Base-by-base conservation (phyloP, 23 red algal genomes). In the Gracilaria vermiculophylla region DNA sequence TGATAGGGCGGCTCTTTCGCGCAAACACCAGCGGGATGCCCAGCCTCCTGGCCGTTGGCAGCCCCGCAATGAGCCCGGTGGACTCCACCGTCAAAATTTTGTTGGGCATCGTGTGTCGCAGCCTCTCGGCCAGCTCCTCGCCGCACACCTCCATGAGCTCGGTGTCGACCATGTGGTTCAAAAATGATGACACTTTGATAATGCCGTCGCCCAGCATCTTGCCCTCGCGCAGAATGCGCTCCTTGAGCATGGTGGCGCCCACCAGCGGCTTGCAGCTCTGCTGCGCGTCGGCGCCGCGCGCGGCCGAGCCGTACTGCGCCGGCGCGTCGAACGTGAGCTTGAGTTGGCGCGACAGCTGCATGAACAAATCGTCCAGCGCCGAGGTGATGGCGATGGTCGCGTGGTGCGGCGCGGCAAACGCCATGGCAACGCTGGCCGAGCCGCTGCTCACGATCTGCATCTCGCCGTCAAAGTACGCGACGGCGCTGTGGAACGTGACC, bases 101-200 rank as follows among this genome's bases (percentile, higher is more conserved):
- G 88, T 61, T 97, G 34, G 95, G 95, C 81, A 80, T 73, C n/a
- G 89, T 93, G 29, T 89, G 32, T 27, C 72, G 27, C 80, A 97
- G 55, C 28, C 90, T 53, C 74, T 80, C 77, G 7, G 95, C 89
- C 51, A 97, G 80, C 48, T 97, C 95, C 58, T 93, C 67, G 48
- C 95, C 95, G 52, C 95, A 97, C 25, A 85, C 70, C 69, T 93
- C 88, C 74, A 92, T 89, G 12, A 97, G 80, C 20, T 89, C 81
- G 20, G 88, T 88, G 40, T 97, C 95, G 8, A 97, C 95, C 90
- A 82, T 87, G 80, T 97, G 95, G 55, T 97, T 97, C 49, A 97
- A 62, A 80, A 97, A 97, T 25, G 89, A 89, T 17, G 81, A 85
- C 50, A 97, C 95, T 73, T 97, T 97, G 74, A 97, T 75, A 33